These are phyloP conservation scores for Penicillium sp. DNA, from an alignment of 2,329 filamentous ascomycete genomes.

Conservation along the genomic window DNA sequence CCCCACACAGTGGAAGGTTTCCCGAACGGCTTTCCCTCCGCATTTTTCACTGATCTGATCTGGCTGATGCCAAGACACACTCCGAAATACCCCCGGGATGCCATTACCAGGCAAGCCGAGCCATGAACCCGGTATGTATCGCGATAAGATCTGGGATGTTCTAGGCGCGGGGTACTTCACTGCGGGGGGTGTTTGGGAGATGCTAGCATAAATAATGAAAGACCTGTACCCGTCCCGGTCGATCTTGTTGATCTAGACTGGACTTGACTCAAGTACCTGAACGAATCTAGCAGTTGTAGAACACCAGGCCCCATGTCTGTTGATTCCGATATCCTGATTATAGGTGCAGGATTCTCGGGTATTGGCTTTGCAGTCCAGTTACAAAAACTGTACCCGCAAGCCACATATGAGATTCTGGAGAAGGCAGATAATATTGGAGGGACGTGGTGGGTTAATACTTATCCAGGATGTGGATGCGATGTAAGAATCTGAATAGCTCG, in stretches of 20 bases:
- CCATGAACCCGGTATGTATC: background rate
- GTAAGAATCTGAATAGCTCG: constrained; percentile 11
- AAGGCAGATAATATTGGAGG: constrained; percentile 41
- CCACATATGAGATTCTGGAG: constrained; percentile 47
- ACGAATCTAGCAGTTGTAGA: background rate
- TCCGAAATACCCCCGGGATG: background rate
- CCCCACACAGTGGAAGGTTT: constrained; percentile 9
- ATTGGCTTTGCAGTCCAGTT: constrained; percentile 50
- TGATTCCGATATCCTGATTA: constrained; percentile 50
- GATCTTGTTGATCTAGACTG: background rate
- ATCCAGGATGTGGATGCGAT: constrained; percentile 41
- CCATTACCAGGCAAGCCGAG: background rate
- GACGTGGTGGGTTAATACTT: constrained; percentile 38
- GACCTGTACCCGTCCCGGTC: too few relatives aligned
- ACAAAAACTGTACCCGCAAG: constrained; percentile 39
- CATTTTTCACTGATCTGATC: background rate
- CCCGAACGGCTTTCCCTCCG: constrained; percentile 8
- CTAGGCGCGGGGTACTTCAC: background rate
- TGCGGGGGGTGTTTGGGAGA: too few relatives aligned
- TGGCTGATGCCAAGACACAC: background rate
- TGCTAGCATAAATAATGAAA: too few relatives aligned
- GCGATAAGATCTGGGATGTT: background rate
- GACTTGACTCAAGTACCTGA: background rate
- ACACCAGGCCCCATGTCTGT: constrained; percentile 12
- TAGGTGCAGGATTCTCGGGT: constrained; percentile 52